phyloP scores from a whole-genome alignment of 129 eudicot species.

The Escallonia rubra region DNA sequence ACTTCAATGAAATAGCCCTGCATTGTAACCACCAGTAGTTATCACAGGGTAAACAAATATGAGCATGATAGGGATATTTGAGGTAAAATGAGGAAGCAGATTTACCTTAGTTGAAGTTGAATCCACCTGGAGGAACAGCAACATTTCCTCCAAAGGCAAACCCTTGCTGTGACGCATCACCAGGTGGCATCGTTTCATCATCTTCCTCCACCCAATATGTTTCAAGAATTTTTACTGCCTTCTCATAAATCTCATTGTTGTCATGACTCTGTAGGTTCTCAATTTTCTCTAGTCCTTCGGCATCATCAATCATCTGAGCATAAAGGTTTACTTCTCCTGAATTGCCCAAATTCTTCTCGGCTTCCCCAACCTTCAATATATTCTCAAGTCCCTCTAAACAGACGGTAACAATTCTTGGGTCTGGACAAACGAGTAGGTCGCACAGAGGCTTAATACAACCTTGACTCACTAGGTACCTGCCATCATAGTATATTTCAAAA shows the following conservation, averaged over 20 bases:
- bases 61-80: too few relatives aligned
- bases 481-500: not conserved
- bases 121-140: conserved; percentile 72
- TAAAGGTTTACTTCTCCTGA: conserved; percentile 53
- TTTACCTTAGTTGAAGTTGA: conserved; percentile 51
- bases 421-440: conserved; percentile 80
- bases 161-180: conserved; percentile 42
- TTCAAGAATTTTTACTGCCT: conserved; percentile 81
- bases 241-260: conserved; percentile 82
- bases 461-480: conserved; percentile 74
- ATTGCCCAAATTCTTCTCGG: conserved; percentile 59
- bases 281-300: conserved; percentile 78
- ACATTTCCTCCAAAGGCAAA: conserved; percentile 64
- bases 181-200: conserved; percentile 63
- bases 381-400: conserved; percentile 88
- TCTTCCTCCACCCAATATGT: conserved; percentile 87
- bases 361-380: conserved; percentile 75
- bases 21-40: not conserved
- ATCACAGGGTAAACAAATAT: too few relatives aligned
- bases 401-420: conserved; percentile 85
- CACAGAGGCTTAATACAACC: conserved; percentile 79
- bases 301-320: conserved; percentile 82
- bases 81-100: too few relatives aligned
- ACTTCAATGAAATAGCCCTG: not conserved
- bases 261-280: conserved; percentile 83